phyloP scores from a whole-genome alignment of 192 early-diverging fungal genomes.

The Coemansia sp. region DNA sequence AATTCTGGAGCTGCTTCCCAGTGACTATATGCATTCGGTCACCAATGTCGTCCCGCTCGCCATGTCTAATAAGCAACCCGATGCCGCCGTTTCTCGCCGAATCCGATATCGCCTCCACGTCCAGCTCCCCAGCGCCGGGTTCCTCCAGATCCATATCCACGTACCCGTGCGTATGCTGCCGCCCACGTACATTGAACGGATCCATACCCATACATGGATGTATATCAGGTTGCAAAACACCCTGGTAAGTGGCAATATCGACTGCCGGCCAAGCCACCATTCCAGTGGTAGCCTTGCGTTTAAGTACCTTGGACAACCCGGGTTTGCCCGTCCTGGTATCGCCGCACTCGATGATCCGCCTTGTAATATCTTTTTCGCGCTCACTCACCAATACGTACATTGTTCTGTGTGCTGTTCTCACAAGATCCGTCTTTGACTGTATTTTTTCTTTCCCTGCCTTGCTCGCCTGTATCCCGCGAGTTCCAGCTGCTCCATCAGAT shows the following conservation, averaged over 20 bases:
- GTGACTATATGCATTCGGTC: conserved; percentile 19
- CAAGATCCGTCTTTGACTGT: background rate
- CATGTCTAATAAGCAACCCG: conserved; percentile 22
- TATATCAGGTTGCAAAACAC: background rate
- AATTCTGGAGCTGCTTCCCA: conserved; percentile 20
- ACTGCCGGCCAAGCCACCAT: conserved; percentile 20
- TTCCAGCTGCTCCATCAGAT: too few relatives aligned
- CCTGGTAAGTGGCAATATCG: conserved; percentile 17
- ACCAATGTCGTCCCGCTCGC: background rate
- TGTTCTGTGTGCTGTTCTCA: background rate
- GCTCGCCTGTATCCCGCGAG: too few relatives aligned
- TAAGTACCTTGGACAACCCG: background rate
- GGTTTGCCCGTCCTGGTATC: background rate
- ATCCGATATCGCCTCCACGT: conserved; percentile 22
- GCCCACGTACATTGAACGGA: background rate
- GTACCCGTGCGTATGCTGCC: too few relatives aligned
- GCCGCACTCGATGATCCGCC: background rate
- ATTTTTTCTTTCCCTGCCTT: background rate
- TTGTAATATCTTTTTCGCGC: background rate
- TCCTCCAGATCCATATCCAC: conserved; percentile 25
- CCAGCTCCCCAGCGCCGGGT: conserved; percentile 7
- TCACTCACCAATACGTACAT: background rate
- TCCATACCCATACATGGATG: conserved; percentile 17
- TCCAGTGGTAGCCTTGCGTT: background rate
- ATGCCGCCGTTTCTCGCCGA: conserved; percentile 32